phyloP scores from a whole-genome alignment of 768 basidiomycete genomes.

The Leccinum truebloodii region DNA sequence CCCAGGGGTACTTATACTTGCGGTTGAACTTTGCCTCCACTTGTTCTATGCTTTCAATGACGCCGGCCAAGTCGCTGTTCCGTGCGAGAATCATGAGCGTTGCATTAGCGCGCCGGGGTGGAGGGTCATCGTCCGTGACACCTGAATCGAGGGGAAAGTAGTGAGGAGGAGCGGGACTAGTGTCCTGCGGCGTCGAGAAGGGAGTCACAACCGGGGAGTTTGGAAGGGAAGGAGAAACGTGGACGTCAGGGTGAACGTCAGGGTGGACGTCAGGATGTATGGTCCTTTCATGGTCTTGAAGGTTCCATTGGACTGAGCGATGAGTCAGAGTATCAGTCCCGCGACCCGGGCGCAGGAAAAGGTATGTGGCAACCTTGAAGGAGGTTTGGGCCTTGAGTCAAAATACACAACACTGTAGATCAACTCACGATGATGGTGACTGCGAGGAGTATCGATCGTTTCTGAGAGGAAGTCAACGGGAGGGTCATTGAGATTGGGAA shows the following conservation, averaged over 20 bases:
- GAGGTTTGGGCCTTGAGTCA: background rate
- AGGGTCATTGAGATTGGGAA: slow-evolving; percentile 18
- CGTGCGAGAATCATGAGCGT: slow-evolving; percentile 57
- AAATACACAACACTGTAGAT: too few relatives aligned
- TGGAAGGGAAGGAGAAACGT: background rate
- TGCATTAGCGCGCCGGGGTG: slow-evolving; percentile 50
- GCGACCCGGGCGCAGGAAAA: slow-evolving; percentile 20
- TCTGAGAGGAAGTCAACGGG: slow-evolving; percentile 32
- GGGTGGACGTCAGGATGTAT: background rate
- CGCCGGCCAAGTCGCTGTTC: slow-evolving; percentile 46
- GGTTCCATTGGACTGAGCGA: slow-evolving; percentile 4
- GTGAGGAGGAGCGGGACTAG: slow-evolving; percentile 1
- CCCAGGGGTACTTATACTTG: slow-evolving; percentile 59
- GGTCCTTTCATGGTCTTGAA: background rate
- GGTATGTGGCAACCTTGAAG: slow-evolving; percentile 20
- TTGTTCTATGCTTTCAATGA: slow-evolving; percentile 50
- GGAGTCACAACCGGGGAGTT: background rate
- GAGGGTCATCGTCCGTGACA: background rate
- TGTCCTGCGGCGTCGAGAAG: background rate
- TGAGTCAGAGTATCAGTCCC: slow-evolving; percentile 2
- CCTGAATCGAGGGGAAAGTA: slow-evolving; percentile 6
- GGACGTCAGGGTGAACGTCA: background rate
- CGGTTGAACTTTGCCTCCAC: slow-evolving; percentile 62
- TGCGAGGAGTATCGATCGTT: slow-evolving; percentile 31
- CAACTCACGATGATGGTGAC: slow-evolving; percentile 27